Evolutionary conservation across 192 early-diverging fungal genomes (phyloP), one percentile per base, ranked within the genome.

Genomic region (Umbelopsis vinacea): DNA sequence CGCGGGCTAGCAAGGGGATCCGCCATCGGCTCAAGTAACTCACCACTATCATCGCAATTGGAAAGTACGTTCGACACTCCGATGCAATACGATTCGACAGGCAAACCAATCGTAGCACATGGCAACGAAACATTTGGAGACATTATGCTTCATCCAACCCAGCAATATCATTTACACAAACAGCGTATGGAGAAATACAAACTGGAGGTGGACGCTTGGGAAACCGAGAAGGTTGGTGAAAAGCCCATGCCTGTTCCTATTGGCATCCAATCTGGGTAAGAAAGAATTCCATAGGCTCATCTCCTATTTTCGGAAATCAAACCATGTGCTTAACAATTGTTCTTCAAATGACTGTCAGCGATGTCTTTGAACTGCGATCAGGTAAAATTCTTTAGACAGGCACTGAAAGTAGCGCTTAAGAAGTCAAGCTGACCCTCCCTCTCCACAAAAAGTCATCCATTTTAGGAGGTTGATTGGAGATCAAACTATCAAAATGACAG

Each of bases 41-140:
- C 57, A 11, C 57, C 57, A 37, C 14, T 26, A 3, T 26, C 7
- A 26, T 54, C 53, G 21, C 23, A 54, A 8, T 22, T 54, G 23
- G 26, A 26, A 14, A 54, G 23, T 50, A 19, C 24, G 46, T 50
- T 14, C 22, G 35, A 45, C 22, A 60, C 22, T 40, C 35, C 47
- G 11, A 68, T 72, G 66, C 29, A 47, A n/a, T 69, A 78, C 53
- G 76, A 78, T 38, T 26, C n/a, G 7, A 50, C 33, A 6, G 76
- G 76, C 15, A 46, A 53, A 24, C 76, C 76, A 6, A 5, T 78
- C 15, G 37, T 47, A 35, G 12, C 67, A 22, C 78, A 75, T 33
- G 78, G 78, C 37, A 57, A 69, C 17, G 78, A 79, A 67, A 79
- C 78, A 0, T 66, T 72, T 73, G 78, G 78, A 71, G 78, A 79